phyloP scores from a whole-genome alignment of 768 basidiomycete species.

The Lentinula detonsa region DNA sequence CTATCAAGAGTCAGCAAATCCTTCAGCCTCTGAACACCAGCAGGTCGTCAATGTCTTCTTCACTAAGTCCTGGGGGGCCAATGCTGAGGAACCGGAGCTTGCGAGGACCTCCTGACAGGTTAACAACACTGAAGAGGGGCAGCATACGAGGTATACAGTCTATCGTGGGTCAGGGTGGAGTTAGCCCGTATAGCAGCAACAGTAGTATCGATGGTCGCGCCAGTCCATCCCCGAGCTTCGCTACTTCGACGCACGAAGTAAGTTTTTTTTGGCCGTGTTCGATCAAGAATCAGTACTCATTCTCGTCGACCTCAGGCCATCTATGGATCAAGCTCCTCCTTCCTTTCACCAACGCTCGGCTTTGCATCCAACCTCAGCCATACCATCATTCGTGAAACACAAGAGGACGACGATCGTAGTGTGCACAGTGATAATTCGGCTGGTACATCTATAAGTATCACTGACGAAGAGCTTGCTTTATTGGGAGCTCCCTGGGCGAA shows the following conservation, averaged over 20 bases:
- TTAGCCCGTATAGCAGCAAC: conserved; percentile 80
- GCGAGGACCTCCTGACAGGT: conserved; percentile 63
- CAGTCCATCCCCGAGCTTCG: conserved; percentile 94
- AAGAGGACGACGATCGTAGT: conserved; percentile 83
- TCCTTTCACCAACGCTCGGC: conserved; percentile 83
- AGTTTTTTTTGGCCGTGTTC: conserved; percentile 8
- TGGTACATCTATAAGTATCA: conserved; percentile 78
- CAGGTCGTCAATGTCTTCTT: conserved; percentile 51
- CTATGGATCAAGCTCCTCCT: conserved; percentile 60
- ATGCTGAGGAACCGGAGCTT: conserved; percentile 66
- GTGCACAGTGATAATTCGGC: conserved; percentile 54
- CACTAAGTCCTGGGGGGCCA: conserved; percentile 45
- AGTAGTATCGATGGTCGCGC: conserved; percentile 81
- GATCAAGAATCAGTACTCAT: background rate
- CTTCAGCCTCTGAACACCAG: conserved; percentile 66
- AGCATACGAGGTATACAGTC: conserved; percentile 87
- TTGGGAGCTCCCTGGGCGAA: conserved; percentile 99
- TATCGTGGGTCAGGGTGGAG: conserved; percentile 61
- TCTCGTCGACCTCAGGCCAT: conserved; percentile 33
- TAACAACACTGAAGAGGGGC: conserved; percentile 79
- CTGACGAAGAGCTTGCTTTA: conserved; percentile 92
- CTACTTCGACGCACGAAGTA: conserved; percentile 84
- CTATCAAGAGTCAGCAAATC: conserved; percentile 89
- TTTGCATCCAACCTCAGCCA: conserved; percentile 95
- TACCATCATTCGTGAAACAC: conserved; percentile 92